A percentile compares a stretch with the other conserved stretches of the same genome.
Conservation (phyloP, 345 rosid genomes). For the Ricinus communis region DNA sequence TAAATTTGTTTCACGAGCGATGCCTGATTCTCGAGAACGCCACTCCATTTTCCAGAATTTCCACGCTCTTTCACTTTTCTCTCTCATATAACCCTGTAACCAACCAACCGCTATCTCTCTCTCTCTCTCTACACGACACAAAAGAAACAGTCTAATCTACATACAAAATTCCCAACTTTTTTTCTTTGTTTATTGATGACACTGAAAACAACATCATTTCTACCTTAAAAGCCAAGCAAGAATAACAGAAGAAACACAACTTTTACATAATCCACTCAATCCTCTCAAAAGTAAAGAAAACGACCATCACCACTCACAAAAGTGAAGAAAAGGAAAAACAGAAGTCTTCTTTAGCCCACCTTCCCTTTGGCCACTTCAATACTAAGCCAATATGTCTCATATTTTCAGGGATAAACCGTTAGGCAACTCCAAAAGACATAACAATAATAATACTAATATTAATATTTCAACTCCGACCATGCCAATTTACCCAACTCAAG, state of each 20-base stretch:
- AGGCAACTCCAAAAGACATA: conserved; percentile 18
- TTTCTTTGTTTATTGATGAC: background rate
- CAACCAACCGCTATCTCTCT: too few relatives aligned
- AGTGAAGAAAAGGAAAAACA: too few relatives aligned
- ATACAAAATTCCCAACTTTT: too few relatives aligned
- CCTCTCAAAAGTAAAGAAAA: background rate
- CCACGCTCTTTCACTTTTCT: too few relatives aligned
- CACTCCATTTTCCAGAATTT: too few relatives aligned
- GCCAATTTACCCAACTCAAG: conserved; percentile 18
- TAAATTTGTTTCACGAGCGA: background rate
- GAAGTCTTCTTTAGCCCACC: conserved; percentile 9
- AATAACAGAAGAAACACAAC: background rate
- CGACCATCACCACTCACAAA: conserved; percentile 6
- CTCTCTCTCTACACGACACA: too few relatives aligned
- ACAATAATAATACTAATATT: too few relatives aligned
- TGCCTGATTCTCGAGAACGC: background rate
- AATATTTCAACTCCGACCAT: background rate
- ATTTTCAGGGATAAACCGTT: conserved; percentile 19
- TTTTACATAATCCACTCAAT: too few relatives aligned
- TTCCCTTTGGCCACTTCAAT: background rate
- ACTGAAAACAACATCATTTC: background rate
- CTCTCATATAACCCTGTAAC: too few relatives aligned
- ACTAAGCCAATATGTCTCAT: conserved; percentile 3
- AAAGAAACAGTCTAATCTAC: too few relatives aligned
- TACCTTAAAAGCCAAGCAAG: conserved; percentile 24